Evolutionary conservation across 345 rosid species (phyloP).

Genomic region (Combretum micranthum): DNA sequence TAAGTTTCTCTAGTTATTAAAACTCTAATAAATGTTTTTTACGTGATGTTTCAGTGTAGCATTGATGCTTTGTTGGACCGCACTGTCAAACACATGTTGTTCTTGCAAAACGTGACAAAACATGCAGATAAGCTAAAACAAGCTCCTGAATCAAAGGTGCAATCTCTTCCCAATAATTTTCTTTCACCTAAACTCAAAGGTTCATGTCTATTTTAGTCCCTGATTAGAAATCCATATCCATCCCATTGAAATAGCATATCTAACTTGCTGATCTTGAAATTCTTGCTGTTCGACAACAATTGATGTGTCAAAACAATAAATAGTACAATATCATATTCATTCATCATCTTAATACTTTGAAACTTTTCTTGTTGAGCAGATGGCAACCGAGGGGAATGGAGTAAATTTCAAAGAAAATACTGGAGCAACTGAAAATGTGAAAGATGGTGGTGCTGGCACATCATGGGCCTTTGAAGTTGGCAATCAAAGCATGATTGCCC

Average conservation of each 20-base stretch:
- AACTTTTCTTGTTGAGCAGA: slow-evolving; percentile 12
- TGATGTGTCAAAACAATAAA: too few species aligned
- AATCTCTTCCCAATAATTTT: slow-evolving; percentile 4
- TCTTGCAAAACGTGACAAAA: slow-evolving; percentile 80
- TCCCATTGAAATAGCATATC: too few species aligned
- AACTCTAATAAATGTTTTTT: slow-evolving; percentile 9
- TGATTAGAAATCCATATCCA: too few species aligned
- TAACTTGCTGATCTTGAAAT: too few species aligned
- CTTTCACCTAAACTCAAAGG: neutral
- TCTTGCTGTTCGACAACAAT: too few species aligned
- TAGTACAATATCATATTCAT: too few species aligned
- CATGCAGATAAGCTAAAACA: slow-evolving; percentile 72
- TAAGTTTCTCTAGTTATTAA: neutral
- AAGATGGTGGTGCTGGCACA: slow-evolving; percentile 28
- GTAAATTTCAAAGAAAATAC: slow-evolving; percentile 22
- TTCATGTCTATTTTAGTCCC: neutral
- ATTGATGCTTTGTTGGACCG: slow-evolving; percentile 74
- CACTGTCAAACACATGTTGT: slow-evolving; percentile 79
- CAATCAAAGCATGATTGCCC: slow-evolving; percentile 64
- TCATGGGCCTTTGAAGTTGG: slow-evolving; percentile 91
- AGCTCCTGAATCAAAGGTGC: slow-evolving; percentile 63
- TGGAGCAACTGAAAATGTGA: neutral
- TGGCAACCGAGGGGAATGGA: slow-evolving; percentile 28
- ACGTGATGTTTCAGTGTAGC: slow-evolving; percentile 54
- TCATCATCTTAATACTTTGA: too few species aligned